Conservation (phyloP, 2,329 filamentous ascomycete species). For the Blastomyces silverae region DNA sequence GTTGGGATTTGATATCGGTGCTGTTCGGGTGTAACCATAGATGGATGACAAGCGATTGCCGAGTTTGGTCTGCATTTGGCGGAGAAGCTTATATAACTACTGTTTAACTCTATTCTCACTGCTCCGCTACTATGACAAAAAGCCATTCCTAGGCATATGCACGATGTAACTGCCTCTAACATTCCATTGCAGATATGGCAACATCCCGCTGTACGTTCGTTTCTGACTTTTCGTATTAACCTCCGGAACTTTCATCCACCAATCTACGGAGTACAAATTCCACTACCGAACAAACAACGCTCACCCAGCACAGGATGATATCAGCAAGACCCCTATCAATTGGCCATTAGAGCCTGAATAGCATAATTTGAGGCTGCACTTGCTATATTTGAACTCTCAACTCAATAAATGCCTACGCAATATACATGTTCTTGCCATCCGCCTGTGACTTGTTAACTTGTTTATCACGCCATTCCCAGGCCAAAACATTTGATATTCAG, state of each 20-base stretch:
- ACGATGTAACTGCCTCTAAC: background rate
- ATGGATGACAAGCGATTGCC: background rate
- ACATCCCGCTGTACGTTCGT: too few relatives aligned
- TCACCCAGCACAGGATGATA: too few relatives aligned
- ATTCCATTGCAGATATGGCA: background rate
- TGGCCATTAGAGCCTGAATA: too few relatives aligned
- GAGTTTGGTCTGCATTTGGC: background rate
- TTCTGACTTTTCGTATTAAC: too few relatives aligned
- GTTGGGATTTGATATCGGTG: slow-evolving; percentile 4
- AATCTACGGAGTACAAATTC: too few relatives aligned
- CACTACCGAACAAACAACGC: too few relatives aligned
- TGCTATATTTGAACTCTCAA: background rate
- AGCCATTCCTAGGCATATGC: background rate
- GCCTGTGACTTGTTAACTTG: too few relatives aligned
- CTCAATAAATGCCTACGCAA: background rate
- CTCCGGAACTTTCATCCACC: too few relatives aligned
- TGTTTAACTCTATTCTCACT: too few relatives aligned
- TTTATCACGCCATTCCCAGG: background rate
- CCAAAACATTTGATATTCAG: background rate
- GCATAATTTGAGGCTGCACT: background rate
- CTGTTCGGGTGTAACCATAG: slow-evolving; percentile 1
- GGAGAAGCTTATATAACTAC: too few relatives aligned
- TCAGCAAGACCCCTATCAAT: too few relatives aligned
- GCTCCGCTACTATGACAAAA: too few relatives aligned
- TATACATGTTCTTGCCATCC: background rate